phyloP scores from a whole-genome alignment of 176 grass and related monocot genomes.

The Oryza coarctata region DNA sequence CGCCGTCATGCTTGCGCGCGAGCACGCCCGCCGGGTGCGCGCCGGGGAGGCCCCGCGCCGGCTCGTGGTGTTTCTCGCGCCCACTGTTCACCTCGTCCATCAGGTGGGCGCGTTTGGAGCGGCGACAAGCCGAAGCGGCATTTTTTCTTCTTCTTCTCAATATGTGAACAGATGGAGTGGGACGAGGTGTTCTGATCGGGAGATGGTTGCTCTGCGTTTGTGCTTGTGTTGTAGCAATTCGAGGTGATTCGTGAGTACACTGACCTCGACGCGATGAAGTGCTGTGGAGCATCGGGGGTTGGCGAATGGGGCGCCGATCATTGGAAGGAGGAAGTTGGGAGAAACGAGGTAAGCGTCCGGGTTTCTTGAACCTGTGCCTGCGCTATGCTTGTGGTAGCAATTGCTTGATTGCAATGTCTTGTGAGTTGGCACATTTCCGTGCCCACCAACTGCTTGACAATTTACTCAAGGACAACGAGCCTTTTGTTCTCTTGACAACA shows the following conservation, averaged over 20 bases:
- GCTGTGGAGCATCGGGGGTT: conserved; percentile 44
- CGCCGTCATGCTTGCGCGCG: conserved; percentile 60
- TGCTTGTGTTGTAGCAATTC: conserved; percentile 41
- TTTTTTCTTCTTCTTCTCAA: not conserved
- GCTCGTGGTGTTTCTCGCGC: conserved; percentile 56
- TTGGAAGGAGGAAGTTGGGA: conserved; percentile 49
- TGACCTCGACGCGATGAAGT: conserved; percentile 45
- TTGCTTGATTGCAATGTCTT: not conserved
- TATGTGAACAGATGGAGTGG: not conserved
- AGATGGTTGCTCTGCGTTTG: not conserved
- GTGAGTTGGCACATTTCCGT: not conserved
- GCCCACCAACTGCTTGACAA: conserved; percentile 20
- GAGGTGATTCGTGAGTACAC: conserved; percentile 48
- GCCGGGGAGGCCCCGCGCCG: conserved; percentile 30
- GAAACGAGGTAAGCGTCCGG: conserved; percentile 28
- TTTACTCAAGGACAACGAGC: not conserved
- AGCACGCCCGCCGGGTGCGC: conserved; percentile 35
- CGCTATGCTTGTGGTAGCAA: not conserved
- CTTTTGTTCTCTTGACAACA: not conserved
- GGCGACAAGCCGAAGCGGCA: too few species aligned
- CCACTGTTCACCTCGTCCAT: conserved; percentile 60
- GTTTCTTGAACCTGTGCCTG: not conserved
- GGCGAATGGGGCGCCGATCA: conserved; percentile 36
- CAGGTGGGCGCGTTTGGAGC: conserved; percentile 36
- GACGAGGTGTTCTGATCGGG: not conserved